Evolutionary conservation across 2,329 filamentous ascomycete species (phyloP).

Genomic region (Exophiala xenobiotica): DNA sequence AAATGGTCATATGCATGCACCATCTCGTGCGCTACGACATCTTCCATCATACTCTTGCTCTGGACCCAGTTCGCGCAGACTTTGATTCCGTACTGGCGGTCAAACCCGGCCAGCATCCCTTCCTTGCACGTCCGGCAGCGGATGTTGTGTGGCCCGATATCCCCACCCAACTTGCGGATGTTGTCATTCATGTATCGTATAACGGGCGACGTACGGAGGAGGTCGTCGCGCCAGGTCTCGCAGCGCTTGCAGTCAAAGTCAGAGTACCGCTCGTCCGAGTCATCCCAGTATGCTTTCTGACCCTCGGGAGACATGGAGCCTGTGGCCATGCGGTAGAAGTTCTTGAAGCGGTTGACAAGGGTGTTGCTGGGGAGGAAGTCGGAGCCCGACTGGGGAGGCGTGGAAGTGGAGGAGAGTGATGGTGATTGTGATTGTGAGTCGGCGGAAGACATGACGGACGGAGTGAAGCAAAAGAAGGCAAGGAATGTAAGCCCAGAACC

Average conservation of each 20-base stretch:
- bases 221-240: slow-evolving; percentile 78
- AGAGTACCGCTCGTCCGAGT: slow-evolving; percentile 73
- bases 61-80: slow-evolving; percentile 90
- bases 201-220: slow-evolving; percentile 79
- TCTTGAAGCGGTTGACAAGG: slow-evolving; percentile 64
- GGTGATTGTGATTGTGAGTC: no score
- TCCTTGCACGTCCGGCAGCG: slow-evolving; percentile 76
- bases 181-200: slow-evolving; percentile 84
- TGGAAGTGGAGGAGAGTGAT: no score
- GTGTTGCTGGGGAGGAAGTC: slow-evolving; percentile 39
- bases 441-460: no score
- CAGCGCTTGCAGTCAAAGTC: slow-evolving; percentile 75
- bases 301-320: slow-evolving; percentile 69
- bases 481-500: no score
- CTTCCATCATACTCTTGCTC: slow-evolving; percentile 78
- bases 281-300: slow-evolving; percentile 72
- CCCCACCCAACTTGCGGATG: slow-evolving; percentile 74
- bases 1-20: slow-evolving; percentile 94
- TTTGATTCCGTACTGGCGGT: slow-evolving; percentile 80
- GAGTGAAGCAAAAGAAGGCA: no score
- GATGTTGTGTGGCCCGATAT: slow-evolving; percentile 72
- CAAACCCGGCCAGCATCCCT: slow-evolving; percentile 78
- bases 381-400: slow-evolving; percentile 25
- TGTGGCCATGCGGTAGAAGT: slow-evolving; percentile 79
- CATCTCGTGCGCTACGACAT: slow-evolving; percentile 96